Percentiles rank a stretch among this genome's conserved stretches.
These are phyloP conservation scores for Starmera stellimalicola DNA, from an alignment of 1,139 yeast species.

Conservation along the genomic window DNA sequence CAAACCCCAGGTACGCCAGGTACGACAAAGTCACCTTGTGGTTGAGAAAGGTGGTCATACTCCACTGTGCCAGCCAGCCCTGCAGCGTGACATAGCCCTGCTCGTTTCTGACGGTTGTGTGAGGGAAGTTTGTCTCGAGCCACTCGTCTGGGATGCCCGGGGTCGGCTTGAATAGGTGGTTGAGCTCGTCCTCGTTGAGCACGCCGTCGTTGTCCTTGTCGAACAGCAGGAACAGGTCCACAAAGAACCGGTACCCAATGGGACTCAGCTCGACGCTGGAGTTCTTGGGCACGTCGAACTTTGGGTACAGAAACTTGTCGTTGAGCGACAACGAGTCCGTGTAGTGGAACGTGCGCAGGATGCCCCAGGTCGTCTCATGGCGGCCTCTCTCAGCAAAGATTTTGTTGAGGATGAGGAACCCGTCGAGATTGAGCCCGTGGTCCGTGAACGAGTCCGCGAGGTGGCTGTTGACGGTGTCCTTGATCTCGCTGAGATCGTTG, in stretches of 20 bases:
- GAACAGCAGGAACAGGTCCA: constrained; percentile 76
- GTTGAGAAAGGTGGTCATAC: constrained; percentile 85
- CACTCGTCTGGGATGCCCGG: constrained; percentile 88
- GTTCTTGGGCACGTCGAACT: constrained; percentile 62
- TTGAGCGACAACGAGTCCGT: constrained; percentile 83
- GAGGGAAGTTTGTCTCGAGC: constrained; percentile 80
- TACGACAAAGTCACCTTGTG: constrained; percentile 79
- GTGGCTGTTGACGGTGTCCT: constrained; percentile 24
- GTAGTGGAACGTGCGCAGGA: constrained; percentile 75
- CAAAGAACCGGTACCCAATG: constrained; percentile 84
- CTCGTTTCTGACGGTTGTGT: constrained; percentile 80
- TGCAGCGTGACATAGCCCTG: constrained; percentile 84
- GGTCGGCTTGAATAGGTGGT: constrained; percentile 67
- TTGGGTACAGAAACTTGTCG: constrained; percentile 70
- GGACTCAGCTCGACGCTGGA: constrained; percentile 91
- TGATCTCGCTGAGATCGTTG: constrained; percentile 42
- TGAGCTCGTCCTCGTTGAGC: constrained; percentile 60
- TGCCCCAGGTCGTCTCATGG: constrained; percentile 96
- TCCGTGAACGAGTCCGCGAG: constrained; percentile 20
- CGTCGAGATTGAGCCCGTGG: constrained; percentile 60
- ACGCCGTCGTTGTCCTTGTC: constrained; percentile 97
- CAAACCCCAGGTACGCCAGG: constrained; percentile 83
- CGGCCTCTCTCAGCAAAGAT: constrained; percentile 84
- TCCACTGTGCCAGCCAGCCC: constrained; percentile 99
- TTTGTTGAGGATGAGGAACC: constrained; percentile 68